A percentile compares a stretch with the other conserved stretches of the same genome.
Evolutionary conservation across 225 moss, liverwort and hornwort genomes (phyloP).

Genomic region (Bryum argenteum): DNA sequence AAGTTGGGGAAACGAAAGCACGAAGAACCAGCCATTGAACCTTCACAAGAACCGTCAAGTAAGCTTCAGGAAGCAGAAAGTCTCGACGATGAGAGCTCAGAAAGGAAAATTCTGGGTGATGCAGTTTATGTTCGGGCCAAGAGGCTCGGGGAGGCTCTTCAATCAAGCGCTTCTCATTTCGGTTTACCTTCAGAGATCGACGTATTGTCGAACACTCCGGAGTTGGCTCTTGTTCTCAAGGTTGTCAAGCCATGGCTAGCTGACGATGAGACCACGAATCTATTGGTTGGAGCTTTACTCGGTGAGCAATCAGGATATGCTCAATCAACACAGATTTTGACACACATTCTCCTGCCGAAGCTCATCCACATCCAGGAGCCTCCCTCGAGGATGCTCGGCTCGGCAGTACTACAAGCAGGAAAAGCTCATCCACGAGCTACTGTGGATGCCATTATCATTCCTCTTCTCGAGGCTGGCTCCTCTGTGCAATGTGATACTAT

Average conservation of each 20-base stretch:
- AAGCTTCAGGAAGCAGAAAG: conserved; percentile 26
- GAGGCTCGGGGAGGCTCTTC: conserved; percentile 54
- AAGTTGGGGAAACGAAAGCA: conserved; percentile 43
- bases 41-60: not conserved
- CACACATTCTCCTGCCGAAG: conserved; percentile 67
- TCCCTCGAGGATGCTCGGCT: conserved; percentile 59
- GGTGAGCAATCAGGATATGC: conserved; percentile 73
- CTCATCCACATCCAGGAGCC: conserved; percentile 51
- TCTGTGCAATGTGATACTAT: conserved; percentile 64
- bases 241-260: conserved; percentile 73
- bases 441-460: conserved; percentile 64
- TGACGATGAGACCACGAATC: conserved; percentile 68
- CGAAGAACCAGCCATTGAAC: conserved; percentile 5
- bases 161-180: conserved; percentile 34
- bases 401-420: conserved; percentile 63
- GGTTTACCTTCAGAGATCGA: conserved; percentile 62
- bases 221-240: conserved; percentile 47
- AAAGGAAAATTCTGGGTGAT: conserved; percentile 52
- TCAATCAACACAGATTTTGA: conserved; percentile 66
- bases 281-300: conserved; percentile 62
- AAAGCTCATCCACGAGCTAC: conserved; percentile 80
- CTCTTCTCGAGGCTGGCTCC: conserved; percentile 64
- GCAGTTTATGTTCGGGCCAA: conserved; percentile 46
- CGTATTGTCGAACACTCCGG: conserved; percentile 41
- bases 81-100: conserved; percentile 35